A percentile compares a stretch with the other conserved stretches of the same genome.
Evolutionary conservation across 2,329 filamentous ascomycete species (phyloP).

Genomic region (Nectriaceae sp.): DNA sequence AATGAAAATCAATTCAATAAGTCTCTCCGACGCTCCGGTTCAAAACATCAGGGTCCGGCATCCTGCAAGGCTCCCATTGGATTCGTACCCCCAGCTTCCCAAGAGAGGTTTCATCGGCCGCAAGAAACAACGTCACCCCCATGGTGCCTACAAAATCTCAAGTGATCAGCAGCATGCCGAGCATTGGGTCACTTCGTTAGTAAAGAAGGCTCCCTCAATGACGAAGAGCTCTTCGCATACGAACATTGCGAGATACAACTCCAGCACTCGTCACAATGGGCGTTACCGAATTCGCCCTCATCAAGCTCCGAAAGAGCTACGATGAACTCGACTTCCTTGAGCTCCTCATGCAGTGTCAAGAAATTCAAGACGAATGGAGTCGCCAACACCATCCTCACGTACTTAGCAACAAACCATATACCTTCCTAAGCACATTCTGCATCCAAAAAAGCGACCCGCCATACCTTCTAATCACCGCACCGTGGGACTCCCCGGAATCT

Average conservation of each 20-base stretch:
- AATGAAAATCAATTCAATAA: too few relatives aligned
- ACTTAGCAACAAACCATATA: slow-evolving; percentile 29
- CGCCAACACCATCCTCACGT: slow-evolving; percentile 37
- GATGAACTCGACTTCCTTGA: slow-evolving; percentile 36
- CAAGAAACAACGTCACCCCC: too few relatives aligned
- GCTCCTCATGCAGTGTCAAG: slow-evolving; percentile 32
- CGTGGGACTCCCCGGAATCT: slow-evolving; percentile 44
- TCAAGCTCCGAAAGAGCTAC: slow-evolving; percentile 33
- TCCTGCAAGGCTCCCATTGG: too few relatives aligned
- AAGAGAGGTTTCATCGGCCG: too few relatives aligned
- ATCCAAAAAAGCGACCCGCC: slow-evolving; percentile 38
- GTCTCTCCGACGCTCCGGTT: too few relatives aligned
- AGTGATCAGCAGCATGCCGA: background rate
- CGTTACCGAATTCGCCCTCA: slow-evolving; percentile 43
- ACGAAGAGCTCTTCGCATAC: too few relatives aligned
- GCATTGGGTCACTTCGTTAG: too few relatives aligned
- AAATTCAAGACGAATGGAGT: slow-evolving; percentile 43
- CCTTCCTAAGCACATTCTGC: slow-evolving; percentile 38
- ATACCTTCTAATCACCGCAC: slow-evolving; percentile 44
- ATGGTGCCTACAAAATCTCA: too few relatives aligned
- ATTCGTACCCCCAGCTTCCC: too few relatives aligned
- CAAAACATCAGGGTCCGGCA: too few relatives aligned
- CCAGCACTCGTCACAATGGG: slow-evolving; percentile 30
- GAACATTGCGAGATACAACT: too few relatives aligned
- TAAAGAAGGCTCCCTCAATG: too few relatives aligned